Conservation (phyloP, 495 filamentous ascomycete genomes). For the Podospora australis region DNA sequence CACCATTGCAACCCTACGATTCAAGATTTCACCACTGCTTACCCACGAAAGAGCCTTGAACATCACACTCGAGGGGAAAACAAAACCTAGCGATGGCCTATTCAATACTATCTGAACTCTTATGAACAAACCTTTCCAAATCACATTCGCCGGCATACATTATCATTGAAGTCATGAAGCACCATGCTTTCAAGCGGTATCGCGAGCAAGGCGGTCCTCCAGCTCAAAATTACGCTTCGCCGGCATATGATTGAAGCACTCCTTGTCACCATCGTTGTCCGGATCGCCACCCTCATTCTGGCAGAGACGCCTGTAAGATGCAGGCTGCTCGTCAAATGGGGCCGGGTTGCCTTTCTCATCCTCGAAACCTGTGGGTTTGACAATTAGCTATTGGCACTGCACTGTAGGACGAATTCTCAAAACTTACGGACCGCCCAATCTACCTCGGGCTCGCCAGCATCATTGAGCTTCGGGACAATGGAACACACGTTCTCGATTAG, state of each 20-base stretch:
- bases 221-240: neutral
- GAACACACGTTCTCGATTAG: neutral
- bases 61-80: no score
- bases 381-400: neutral
- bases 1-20: no score
- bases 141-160: no score
- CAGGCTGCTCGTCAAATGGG: neutral
- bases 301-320: neutral
- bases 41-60: no score
- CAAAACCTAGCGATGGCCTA: no score
- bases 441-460: neutral
- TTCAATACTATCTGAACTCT: no score
- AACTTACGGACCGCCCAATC: neutral
- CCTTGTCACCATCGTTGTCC: neutral
- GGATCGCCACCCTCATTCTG: neutral
- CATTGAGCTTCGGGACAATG: neutral
- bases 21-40: no score
- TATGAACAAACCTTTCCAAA: no score
- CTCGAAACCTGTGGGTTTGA: neutral
- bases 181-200: neutral
- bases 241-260: neutral
- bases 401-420: neutral
- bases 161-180: no score
- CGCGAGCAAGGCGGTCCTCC: neutral
- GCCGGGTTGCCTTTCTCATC: neutral